phyloP scores from a whole-genome alignment of 768 basidiomycete species.

The Suillus cothurnatus region DNA sequence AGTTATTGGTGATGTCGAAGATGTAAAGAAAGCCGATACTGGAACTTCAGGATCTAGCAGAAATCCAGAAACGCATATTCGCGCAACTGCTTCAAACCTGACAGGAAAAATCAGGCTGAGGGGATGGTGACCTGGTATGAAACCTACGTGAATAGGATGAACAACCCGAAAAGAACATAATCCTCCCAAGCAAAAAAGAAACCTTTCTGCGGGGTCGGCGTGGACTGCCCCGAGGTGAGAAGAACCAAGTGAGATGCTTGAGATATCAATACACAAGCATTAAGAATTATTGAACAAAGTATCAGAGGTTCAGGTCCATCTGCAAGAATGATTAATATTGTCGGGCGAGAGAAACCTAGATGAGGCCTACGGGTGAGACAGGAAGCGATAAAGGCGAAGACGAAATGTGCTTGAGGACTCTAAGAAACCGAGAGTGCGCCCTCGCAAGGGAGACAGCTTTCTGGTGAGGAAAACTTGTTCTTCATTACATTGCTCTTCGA shows the following conservation, averaged over 20 bases:
- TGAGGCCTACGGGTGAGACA: slow-evolving; percentile 68
- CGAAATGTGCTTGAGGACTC: slow-evolving; percentile 70
- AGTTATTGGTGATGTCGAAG: slow-evolving; percentile 35
- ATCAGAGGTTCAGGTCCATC: slow-evolving; percentile 89
- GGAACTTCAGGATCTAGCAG: slow-evolving; percentile 81
- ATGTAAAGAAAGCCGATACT: slow-evolving; percentile 49
- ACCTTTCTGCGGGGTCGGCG: slow-evolving; percentile 52
- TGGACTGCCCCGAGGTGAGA: slow-evolving; percentile 44
- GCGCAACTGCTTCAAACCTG: slow-evolving; percentile 83
- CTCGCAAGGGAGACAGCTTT: slow-evolving; percentile 59
- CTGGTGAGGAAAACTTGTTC: slow-evolving; percentile 42
- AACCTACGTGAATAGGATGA: slow-evolving; percentile 83
- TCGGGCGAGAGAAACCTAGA: slow-evolving; percentile 6
- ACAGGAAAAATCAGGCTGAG: slow-evolving; percentile 7
- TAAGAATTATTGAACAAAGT: slow-evolving; percentile 79
- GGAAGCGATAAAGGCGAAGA: slow-evolving; percentile 60
- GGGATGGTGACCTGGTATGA: neutral
- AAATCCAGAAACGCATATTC: slow-evolving; percentile 89
- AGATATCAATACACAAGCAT: slow-evolving; percentile 79
- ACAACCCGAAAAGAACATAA: slow-evolving; percentile 79
- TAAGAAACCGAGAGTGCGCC: slow-evolving; percentile 77
- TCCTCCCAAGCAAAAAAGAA: slow-evolving; percentile 94
- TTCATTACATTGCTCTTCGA: slow-evolving; percentile 29
- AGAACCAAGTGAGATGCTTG: slow-evolving; percentile 71
- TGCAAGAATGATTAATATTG: slow-evolving; percentile 29